Evolutionary conservation across 345 rosid species (phyloP), one percentile per base, ranked within the genome.

Genomic region (Hypericum androsaemum): DNA sequence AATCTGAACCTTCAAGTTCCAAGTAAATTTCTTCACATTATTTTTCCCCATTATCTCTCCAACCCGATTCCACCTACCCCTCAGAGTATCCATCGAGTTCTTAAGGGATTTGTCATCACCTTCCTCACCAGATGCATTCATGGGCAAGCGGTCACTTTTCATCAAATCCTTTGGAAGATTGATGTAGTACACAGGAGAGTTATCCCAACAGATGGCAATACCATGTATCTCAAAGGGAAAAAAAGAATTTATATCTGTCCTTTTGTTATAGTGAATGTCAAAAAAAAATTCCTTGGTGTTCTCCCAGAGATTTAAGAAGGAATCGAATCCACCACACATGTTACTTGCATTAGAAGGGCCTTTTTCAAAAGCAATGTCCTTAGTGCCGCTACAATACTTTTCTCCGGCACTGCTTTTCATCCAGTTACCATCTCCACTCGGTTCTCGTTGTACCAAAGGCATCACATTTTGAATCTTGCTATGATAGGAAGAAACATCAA

Each of bases 1-100:
- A 69, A 82, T 71, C 74, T 87, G 95, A 62, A 69, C 72, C 77
- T 90, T 87, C 66, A 90, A 69, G 69, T 90, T 87, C 96, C 98
- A 90, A 9, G 95, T 73, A 69, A 84, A 73, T 75, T 90, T 90
- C 62, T 60, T 74, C 15, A 78, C 79, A 49, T 64, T 74, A 50
- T 7, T 63, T 64, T 81, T 81, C 43, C 78, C 79, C 88, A 90
- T 74, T 67, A 90, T 82, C 63, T 71, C 72, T 64, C 75, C 42
- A 73, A 90, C 79, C 68, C 72, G 78, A 51, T 75, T 77, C 98
- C 98, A 90, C 63, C 94, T 73, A 32, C 54, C 47, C 50, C 68
- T 77, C 57, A 85, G 57, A 44, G 71, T 64, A 69, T 80, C 80
- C 62, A 75, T 53, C 70, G 58, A 46, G 62, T 50, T 69, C 57